Evolutionary conservation across 768 basidiomycete genomes (phyloP), one percentile per base, ranked within the genome.

Genomic region (Trametes cubensis): DNA sequence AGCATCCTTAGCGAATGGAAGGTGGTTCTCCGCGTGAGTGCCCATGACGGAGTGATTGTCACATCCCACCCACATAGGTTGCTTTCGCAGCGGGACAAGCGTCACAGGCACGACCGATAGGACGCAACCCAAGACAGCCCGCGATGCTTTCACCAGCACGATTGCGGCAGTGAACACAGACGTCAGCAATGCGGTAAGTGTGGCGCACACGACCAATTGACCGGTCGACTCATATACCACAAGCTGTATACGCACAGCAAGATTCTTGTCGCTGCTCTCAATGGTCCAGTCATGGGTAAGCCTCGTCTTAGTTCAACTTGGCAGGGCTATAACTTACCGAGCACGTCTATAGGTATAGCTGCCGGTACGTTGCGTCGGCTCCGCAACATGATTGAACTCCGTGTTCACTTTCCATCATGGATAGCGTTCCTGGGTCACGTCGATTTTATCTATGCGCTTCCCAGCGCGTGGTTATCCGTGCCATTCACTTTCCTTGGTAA

Each of bases 281-380:
- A 91, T 64, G 89, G 89, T 0, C 89, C 89, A 18, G 89, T 87
- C 5, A 84, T 91, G 82, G 89, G 88, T 87, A 71, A 21, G 78
- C 58, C n/a, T n/a, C n/a, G n/a, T n/a, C n/a, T n/a, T n/a, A n/a
- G n/a, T n/a, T n/a, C n/a, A n/a, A n/a, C n/a, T n/a, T n/a, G n/a
- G n/a, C n/a, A n/a, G 18, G 20, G 17, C 7, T 28, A 21, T 14
- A 7, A 52, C 61, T 63, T 42, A 66, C 34, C 7, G 44, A 30
- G 26, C 21, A 6, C 39, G 20, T 28, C 17, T 54, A 4, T 48
- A 89, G 87, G 87, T 18, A 89, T 89, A 49, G 82, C 85, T 41
- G 86, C 88, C 61, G 87, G 87, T 85, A 8, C 2, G 57, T 60
- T 5, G 34, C 10, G 34, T 5, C 11, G 10, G 5, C 34, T 6